Percentiles rank a stretch among this genome's conserved stretches.
These are phyloP conservation scores for Iberis amara DNA, from an alignment of 441 rosid species.

Conservation along the genomic window DNA sequence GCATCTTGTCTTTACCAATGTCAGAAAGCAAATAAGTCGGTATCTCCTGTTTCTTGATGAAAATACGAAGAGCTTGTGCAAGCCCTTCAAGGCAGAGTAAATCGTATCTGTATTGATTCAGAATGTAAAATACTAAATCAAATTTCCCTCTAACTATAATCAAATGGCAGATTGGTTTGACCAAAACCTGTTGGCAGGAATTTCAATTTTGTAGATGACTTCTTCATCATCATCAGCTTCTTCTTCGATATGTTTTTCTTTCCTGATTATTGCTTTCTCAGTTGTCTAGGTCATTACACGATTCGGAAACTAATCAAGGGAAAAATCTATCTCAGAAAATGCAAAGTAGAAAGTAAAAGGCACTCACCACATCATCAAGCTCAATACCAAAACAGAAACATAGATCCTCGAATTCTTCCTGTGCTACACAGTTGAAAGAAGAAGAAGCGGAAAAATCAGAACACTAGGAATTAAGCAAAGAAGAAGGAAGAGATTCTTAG, in stretches of 20 bases:
- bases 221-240: slow-evolving; percentile 57
- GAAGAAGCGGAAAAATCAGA: background rate
- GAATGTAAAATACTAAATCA: slow-evolving; percentile 1
- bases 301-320: slow-evolving; percentile 1
- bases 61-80: slow-evolving; percentile 83
- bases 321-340: background rate
- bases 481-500: slow-evolving; percentile 1
- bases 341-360: background rate
- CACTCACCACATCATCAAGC: slow-evolving; percentile 89
- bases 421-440: slow-evolving; percentile 32
- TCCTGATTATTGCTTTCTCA: slow-evolving; percentile 76
- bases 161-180: background rate
- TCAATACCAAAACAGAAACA: slow-evolving; percentile 90
- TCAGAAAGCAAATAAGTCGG: slow-evolving; percentile 51
- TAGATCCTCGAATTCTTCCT: slow-evolving; percentile 74
- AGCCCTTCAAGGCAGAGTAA: slow-evolving; percentile 95
- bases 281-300: slow-evolving; percentile 50
- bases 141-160: background rate
- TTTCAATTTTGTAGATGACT: slow-evolving; percentile 75
- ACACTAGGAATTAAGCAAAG: background rate
- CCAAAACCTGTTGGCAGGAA: slow-evolving; percentile 75
- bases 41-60: slow-evolving; percentile 53
- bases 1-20: slow-evolving; percentile 46
- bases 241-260: slow-evolving; percentile 74
- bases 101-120: slow-evolving; percentile 54